phyloP scores from a whole-genome alignment of 352 stramenopile species.

The Phytophthora citricola region DNA sequence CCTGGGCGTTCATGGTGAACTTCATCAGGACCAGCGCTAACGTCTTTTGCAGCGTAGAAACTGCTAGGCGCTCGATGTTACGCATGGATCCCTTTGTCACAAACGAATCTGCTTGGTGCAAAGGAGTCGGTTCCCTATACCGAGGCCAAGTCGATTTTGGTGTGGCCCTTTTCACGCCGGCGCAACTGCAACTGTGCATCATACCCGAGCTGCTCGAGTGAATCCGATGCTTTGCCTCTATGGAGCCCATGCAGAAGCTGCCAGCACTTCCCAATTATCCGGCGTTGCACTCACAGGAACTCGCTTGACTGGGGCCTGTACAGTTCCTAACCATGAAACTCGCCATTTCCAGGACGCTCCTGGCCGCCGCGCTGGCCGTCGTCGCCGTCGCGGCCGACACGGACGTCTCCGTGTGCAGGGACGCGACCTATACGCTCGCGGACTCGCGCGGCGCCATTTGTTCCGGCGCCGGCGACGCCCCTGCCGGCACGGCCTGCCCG shows the following conservation, averaged over 20 bases:
- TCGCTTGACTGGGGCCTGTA: constrained; percentile 20
- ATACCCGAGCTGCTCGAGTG: constrained; percentile 15
- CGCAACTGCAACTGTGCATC: constrained; percentile 27
- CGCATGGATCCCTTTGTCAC: neutral
- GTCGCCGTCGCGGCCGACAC: constrained; percentile 25
- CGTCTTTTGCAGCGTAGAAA: neutral
- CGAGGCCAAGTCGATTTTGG: neutral
- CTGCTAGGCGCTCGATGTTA: neutral
- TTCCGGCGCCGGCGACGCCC: constrained; percentile 44
- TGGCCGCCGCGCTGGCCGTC: constrained; percentile 30
- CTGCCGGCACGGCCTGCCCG: constrained; percentile 55
- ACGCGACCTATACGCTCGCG: constrained; percentile 54
- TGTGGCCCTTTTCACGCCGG: constrained; percentile 3
- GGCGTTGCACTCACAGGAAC: constrained; percentile 19
- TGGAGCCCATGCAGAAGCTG: neutral
- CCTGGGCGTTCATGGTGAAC: no score
- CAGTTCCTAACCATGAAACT: constrained; percentile 27
- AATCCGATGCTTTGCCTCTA: constrained; percentile 20
- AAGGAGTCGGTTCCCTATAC: neutral
- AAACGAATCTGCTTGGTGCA: constrained; percentile 8
- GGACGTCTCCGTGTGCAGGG: constrained; percentile 49
- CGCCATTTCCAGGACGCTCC: constrained; percentile 21
- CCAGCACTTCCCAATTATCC: constrained; percentile 29
- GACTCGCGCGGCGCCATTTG: constrained; percentile 53
- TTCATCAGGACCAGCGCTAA: neutral